A percentile compares a stretch with the other conserved stretches of the same genome.
Evolutionary conservation across 148 eudicot species (phyloP).

Genomic region (Vaccinium vitisidaea): DNA sequence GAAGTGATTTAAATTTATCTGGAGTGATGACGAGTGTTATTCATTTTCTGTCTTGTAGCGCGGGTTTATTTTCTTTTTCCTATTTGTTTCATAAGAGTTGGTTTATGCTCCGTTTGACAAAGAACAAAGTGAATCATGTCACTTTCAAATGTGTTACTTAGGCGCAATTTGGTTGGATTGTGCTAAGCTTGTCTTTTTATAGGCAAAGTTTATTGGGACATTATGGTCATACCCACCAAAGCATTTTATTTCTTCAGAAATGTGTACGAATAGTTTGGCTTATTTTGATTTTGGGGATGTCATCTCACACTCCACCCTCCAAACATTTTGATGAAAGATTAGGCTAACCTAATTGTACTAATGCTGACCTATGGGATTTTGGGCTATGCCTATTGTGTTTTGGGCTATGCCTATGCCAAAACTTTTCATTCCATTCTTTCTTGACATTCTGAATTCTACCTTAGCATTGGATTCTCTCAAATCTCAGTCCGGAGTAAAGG

Average conservation of each 20-base stretch:
- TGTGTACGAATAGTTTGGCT: too few relatives aligned
- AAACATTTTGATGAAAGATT: too few relatives aligned
- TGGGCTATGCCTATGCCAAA: not conserved
- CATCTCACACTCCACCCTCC: too few relatives aligned
- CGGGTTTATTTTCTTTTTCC: not conserved
- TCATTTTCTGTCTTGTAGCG: not conserved
- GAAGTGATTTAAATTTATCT: not conserved
- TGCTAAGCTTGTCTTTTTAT: not conserved
- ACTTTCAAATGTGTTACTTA: not conserved
- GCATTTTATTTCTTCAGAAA: not conserved
- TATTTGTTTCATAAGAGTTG: not conserved
- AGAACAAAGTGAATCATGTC: not conserved
- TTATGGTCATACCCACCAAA: not conserved
- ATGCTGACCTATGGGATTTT: not conserved
- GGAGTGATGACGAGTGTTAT: not conserved
- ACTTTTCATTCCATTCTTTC: not conserved
- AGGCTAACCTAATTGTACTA: too few relatives aligned
- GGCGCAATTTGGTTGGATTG: not conserved
- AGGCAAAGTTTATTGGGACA: not conserved
- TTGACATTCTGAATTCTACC: not conserved
- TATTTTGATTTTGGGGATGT: too few relatives aligned
- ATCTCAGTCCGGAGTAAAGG: not conserved
- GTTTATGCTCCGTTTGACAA: not conserved
- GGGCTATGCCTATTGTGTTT: not conserved
- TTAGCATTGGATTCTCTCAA: not conserved